Percentiles rank a stretch among this genome's conserved stretches.
These are phyloP conservation scores for Coemansia sp. DNA, from an alignment of 192 early-diverging fungal species.

Conservation along the genomic window DNA sequence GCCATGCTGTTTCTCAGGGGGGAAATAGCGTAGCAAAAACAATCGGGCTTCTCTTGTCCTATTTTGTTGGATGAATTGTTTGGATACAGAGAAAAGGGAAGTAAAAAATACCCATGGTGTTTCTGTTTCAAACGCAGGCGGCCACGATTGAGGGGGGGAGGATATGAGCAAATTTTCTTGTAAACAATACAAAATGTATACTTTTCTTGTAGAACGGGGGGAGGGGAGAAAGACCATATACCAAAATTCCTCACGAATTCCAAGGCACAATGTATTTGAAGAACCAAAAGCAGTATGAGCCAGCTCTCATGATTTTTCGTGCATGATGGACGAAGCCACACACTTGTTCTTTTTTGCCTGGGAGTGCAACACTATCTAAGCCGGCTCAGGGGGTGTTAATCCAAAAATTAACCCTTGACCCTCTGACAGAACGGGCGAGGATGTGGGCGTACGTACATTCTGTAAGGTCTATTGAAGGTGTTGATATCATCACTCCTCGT, in stretches of 20 bases:
- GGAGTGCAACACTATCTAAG: not conserved
- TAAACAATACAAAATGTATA: not conserved
- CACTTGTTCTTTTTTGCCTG: not conserved
- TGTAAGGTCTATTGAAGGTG: too few species aligned
- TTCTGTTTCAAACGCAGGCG: conserved; percentile 7
- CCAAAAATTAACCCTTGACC: too few species aligned
- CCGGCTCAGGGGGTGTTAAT: too few species aligned
- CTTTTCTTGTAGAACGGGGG: not conserved
- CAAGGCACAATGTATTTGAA: not conserved
- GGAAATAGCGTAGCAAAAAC: conserved; percentile 2
- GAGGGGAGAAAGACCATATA: not conserved
- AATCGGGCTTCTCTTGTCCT: conserved; percentile 1
- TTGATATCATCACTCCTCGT: too few species aligned
- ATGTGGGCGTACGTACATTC: too few species aligned
- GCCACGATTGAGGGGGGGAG: not conserved
- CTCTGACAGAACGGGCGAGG: too few species aligned
- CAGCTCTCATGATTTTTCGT: not conserved
- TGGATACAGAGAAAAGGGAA: not conserved
- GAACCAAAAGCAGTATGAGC: not conserved
- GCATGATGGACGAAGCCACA: not conserved
- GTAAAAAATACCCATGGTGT: not conserved
- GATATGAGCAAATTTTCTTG: not conserved
- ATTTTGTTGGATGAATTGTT: not conserved
- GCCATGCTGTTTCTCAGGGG: not conserved
- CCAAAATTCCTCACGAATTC: not conserved